Evolutionary conservation across 1,284 basidiomycete genomes (phyloP), one percentile per base, ranked within the genome.

Genomic region (Sparassis latifolia): DNA sequence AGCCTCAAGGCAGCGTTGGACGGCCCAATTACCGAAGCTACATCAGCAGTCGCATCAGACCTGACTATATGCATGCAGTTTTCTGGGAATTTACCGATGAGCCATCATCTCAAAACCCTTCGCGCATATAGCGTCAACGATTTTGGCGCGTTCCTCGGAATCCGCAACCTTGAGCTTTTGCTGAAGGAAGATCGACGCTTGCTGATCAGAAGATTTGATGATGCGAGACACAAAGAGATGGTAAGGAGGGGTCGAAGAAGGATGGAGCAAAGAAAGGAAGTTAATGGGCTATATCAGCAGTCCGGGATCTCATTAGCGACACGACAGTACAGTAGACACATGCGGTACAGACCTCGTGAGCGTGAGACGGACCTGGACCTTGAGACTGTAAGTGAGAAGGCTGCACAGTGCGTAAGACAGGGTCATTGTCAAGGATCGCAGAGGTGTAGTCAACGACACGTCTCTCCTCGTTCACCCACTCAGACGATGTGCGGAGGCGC

Each of bases 51-150:
- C 6, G 29, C 28, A 2, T 20, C 45, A 28, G 51, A 42, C 27
- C 38, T 30, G 37, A 20, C 7, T 53, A 9, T 27, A 51, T 35
- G 45, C 45, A 47, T 55, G 37, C 42, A 12, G 49, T 29, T 29
- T 30, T 46, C 10, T 20, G 39, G 48, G 31, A 44, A 60, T 66
- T 41, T 66, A 86, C 86, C 86, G 74, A 64, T 89, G 84, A 52
- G 87, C 87, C 88, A 91, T 91, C 88, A 91, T 90, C 63, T 91
- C 89, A 55, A 86, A 87, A 0, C 88, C 88, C 27, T 82, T 78
- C 37, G 80, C 75, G 52, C 86, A 89, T 52, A 90, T 90, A 44
- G 89, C 88, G 60, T 89, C 86, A 7, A 91, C 82, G 44, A 91
- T 91, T 66, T 88, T 89, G 5, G 74, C 77, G 2, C 89, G 75